Conservation (phyloP, 140 eudicot genomes). For the Senecio squalidus region DNA sequence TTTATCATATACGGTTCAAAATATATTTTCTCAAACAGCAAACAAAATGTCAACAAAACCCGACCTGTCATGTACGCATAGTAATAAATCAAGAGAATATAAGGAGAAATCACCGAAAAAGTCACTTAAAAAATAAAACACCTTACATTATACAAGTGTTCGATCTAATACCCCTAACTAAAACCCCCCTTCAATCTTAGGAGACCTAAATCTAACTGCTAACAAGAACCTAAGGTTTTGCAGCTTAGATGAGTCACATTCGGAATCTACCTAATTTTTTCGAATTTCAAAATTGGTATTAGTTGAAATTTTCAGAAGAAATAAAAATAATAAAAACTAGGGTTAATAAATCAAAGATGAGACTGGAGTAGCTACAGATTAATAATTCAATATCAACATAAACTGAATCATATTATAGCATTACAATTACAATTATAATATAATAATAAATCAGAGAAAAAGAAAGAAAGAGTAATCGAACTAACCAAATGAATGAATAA, state of each 20-base stretch:
- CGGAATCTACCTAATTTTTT: constrained; percentile 4
- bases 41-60: constrained; percentile 2
- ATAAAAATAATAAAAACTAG: background rate
- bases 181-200: background rate
- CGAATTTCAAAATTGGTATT: background rate
- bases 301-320: no score
- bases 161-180: constrained; percentile 1
- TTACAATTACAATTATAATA: background rate
- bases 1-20: constrained; percentile 33
- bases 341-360: constrained; percentile 21
- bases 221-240: constrained; percentile 1
- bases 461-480: background rate
- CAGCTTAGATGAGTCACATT: constrained; percentile 3
- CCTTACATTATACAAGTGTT: constrained; percentile 7
- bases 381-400: no score
- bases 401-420: constrained; percentile 1
- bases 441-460: background rate
- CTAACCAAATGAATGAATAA: background rate
- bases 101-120: background rate
- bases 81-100: background rate
- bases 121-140: background rate
- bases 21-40: constrained; percentile 13
- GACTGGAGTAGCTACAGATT: background rate
- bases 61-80: constrained; percentile 8
- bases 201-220: constrained; percentile 9